These are phyloP conservation scores for Friedmanniomyces endolithicus DNA, from an alignment of 495 filamentous ascomycete species.

Conservation along the genomic window DNA sequence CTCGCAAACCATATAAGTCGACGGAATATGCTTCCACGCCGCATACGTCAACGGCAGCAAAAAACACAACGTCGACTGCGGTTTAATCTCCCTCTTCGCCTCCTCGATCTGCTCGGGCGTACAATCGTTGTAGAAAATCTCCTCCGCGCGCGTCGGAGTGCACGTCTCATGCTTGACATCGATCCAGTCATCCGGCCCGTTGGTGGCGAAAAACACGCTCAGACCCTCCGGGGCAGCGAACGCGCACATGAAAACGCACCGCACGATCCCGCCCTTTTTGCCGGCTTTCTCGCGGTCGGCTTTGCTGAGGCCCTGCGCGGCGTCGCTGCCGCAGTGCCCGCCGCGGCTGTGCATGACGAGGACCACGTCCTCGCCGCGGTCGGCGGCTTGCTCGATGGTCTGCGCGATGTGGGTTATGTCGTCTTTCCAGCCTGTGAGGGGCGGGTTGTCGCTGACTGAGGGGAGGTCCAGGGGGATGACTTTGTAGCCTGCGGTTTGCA, in stretches of 20 bases:
- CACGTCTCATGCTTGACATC: conserved; percentile 6
- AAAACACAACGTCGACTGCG: background rate
- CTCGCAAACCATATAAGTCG: conserved; percentile 39
- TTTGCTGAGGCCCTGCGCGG: conserved; percentile 32
- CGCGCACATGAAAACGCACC: conserved; percentile 35
- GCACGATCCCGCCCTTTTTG: conserved; percentile 35
- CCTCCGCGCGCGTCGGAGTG: background rate
- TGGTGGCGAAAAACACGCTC: conserved; percentile 2
- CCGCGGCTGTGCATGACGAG: conserved; percentile 33
- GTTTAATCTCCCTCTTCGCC: background rate
- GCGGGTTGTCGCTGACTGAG: conserved; percentile 7
- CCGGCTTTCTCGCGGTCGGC: conserved; percentile 26
- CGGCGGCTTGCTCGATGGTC: conserved; percentile 9
- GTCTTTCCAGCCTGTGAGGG: background rate
- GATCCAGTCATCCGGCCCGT: conserved; percentile 4
- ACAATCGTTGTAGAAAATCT: conserved; percentile 19
- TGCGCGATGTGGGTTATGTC: conserved; percentile 3
- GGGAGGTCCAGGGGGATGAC: conserved; percentile 6
- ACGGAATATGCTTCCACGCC: conserved; percentile 37
- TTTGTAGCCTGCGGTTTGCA: conserved; percentile 16
- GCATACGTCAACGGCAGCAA: conserved; percentile 25
- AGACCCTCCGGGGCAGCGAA: conserved; percentile 24
- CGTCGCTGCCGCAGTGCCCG: conserved; percentile 29
- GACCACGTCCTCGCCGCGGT: conserved; percentile 27
- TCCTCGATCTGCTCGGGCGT: background rate